Evolutionary conservation across 345 rosid genomes (phyloP), one percentile per base, ranked within the genome.

Genomic region (Lepidium sativum): DNA sequence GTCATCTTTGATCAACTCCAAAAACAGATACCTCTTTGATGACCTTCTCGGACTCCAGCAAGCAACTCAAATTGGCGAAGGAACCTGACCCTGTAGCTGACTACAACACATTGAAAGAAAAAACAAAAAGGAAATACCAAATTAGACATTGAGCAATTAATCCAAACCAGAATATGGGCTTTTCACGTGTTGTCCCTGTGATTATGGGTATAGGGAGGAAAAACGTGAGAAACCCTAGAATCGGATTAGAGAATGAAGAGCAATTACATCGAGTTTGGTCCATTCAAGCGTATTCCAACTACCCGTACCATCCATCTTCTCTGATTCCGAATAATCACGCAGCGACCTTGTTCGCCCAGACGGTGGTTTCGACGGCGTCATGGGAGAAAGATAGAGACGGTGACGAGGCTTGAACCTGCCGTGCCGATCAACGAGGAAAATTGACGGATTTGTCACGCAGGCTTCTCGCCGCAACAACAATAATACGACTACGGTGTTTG

Each of bases 261-360:
- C 13, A 47, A 29, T 47, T 44, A 86, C 96, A 72, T 89, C 97
- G 52, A 77, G 61, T 79, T 89, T 78, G 74, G 83, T 84, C 97
- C 97, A 92, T 67, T 86, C 98, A 62, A 89, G 80, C 49, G 84
- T 77, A 62, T 89, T 86, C 98, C 96, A 92, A 72, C 91, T 81
- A 44, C 84, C 88, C 49, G 81, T 73, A 52, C 78, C 81, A 16
- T 92, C 97, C 78, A 83, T 81, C 82, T 68, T 80, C 48, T 88
- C 89, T 62, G 78, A 65, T 20, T 54, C 77, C 32, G 78, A 45
- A 56, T 76, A 65, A 69, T 72, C 83, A 17, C 88, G 76, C 45
- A 78, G 70, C 59, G 92, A 67, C 57, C 75, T 71, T 61, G 79
- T 37, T 53, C 87, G 79, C 42, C 63, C 64, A 44, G 82, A 56